Evolutionary conservation across 2,329 filamentous ascomycete species (phyloP).

Genomic region (Alternaria sp.): DNA sequence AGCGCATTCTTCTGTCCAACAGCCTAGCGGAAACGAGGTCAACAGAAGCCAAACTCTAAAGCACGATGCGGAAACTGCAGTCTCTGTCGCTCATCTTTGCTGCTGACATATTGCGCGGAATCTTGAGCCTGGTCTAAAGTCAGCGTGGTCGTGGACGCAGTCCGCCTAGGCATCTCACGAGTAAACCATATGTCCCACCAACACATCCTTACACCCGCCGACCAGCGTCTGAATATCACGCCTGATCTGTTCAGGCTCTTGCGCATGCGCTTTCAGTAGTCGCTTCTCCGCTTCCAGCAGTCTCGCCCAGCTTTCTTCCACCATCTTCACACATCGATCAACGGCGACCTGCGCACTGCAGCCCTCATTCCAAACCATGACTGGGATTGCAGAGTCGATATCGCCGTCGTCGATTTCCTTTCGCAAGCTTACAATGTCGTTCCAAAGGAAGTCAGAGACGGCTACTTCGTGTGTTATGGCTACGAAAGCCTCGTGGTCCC

Average conservation of each 20-base stretch:
- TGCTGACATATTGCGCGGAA: constrained; percentile 18
- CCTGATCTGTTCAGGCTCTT: constrained; percentile 10
- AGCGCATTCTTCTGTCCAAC: not conserved
- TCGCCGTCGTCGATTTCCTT: constrained; percentile 23
- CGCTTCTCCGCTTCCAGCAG: constrained; percentile 14
- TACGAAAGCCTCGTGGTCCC: constrained; percentile 17
- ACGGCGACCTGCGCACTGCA: constrained; percentile 21
- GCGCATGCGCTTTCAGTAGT: constrained; percentile 4
- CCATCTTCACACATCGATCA: constrained; percentile 16
- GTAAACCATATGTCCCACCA: constrained; percentile 25
- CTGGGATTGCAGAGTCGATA: constrained; percentile 21
- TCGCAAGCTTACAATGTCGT: constrained; percentile 23
- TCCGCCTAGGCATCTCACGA: not conserved
- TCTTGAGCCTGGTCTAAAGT: constrained; percentile 9
- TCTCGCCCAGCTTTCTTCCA: constrained; percentile 15
- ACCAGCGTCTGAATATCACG: constrained; percentile 15
- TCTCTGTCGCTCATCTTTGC: constrained; percentile 15
- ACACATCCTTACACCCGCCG: constrained; percentile 18
- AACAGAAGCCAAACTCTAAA: not conserved
- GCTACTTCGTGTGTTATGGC: constrained; percentile 19
- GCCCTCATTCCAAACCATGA: constrained; percentile 22
- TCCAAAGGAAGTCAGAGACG: constrained; percentile 19
- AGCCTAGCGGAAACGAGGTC: not conserved
- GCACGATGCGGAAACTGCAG: constrained; percentile 12
- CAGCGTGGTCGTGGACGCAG: not conserved